phyloP scores from a whole-genome alignment of 1,139 yeast genomes.

The Taphrina flavorubra region DNA sequence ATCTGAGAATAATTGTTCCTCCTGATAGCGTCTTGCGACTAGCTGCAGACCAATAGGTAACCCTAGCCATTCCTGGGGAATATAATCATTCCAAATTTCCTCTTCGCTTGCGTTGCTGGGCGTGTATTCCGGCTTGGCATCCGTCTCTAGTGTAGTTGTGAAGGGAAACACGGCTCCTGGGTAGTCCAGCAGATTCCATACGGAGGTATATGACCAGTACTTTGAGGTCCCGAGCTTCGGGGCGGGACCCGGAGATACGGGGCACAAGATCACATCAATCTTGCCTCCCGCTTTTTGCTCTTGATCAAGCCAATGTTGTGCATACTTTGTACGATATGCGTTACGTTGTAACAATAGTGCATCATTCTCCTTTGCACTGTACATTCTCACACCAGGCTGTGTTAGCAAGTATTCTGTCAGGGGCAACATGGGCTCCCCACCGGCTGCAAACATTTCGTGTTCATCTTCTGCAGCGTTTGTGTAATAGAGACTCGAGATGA shows the following conservation, averaged over 20 bases:
- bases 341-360: slow-evolving; percentile 51
- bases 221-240: slow-evolving; percentile 68
- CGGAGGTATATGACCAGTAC: slow-evolving; percentile 62
- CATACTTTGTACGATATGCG: slow-evolving; percentile 57
- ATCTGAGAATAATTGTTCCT: slow-evolving; percentile 54
- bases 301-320: slow-evolving; percentile 47
- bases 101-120: slow-evolving; percentile 54
- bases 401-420: slow-evolving; percentile 47
- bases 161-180: slow-evolving; percentile 64
- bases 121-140: slow-evolving; percentile 47
- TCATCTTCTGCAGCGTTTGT: slow-evolving; percentile 60
- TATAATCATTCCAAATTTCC: slow-evolving; percentile 57
- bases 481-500: slow-evolving; percentile 55
- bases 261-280: slow-evolving; percentile 71
- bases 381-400: slow-evolving; percentile 42
- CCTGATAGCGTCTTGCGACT: slow-evolving; percentile 64
- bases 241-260: slow-evolving; percentile 74
- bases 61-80: slow-evolving; percentile 63
- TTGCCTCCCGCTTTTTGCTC: slow-evolving; percentile 25
- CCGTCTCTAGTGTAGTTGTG: slow-evolving; percentile 54
- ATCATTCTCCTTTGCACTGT: slow-evolving; percentile 53
- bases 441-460: slow-evolving; percentile 49
- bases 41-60: slow-evolving; percentile 72
- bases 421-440: slow-evolving; percentile 58
- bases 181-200: slow-evolving; percentile 63